Conservation (phyloP, 176 grass and related monocot species). For the Musa troglodytarum region DNA sequence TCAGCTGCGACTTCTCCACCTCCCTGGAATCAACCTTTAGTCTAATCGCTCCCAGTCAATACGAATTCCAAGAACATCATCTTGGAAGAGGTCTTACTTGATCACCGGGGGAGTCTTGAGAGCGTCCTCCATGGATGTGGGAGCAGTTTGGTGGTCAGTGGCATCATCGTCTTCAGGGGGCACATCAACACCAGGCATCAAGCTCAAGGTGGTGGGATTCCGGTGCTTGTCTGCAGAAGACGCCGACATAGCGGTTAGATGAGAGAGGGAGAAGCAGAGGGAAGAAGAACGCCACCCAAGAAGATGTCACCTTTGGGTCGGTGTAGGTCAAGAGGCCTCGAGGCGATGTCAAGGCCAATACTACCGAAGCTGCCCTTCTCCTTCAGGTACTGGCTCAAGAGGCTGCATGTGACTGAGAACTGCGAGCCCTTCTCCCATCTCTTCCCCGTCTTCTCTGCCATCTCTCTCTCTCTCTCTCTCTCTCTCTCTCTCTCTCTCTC, state of each 20-base stretch:
- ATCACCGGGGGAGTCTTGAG: not conserved
- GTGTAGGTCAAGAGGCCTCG: not conserved
- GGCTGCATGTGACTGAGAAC: conserved; percentile 3
- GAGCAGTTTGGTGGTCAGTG: not conserved
- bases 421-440: not conserved
- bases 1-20: conserved; percentile 24
- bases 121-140: not conserved
- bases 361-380: conserved; percentile 25
- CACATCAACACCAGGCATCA: conserved; percentile 2
- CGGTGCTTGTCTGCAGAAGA: not conserved
- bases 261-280: not conserved
- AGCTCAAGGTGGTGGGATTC: not conserved
- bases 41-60: not conserved
- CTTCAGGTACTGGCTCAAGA: conserved; percentile 55
- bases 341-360: conserved; percentile 22
- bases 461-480: not conserved
- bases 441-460: not conserved
- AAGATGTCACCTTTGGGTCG: not conserved
- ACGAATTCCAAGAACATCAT: not conserved
- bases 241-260: not conserved
- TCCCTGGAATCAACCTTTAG: conserved; percentile 16
- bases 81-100: not conserved
- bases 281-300: not conserved
- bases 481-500: not conserved
- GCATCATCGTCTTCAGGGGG: not conserved